These are phyloP conservation scores for Athelia sp. DNA, from an alignment of 1,284 basidiomycete genomes.

Conservation along the genomic window DNA sequence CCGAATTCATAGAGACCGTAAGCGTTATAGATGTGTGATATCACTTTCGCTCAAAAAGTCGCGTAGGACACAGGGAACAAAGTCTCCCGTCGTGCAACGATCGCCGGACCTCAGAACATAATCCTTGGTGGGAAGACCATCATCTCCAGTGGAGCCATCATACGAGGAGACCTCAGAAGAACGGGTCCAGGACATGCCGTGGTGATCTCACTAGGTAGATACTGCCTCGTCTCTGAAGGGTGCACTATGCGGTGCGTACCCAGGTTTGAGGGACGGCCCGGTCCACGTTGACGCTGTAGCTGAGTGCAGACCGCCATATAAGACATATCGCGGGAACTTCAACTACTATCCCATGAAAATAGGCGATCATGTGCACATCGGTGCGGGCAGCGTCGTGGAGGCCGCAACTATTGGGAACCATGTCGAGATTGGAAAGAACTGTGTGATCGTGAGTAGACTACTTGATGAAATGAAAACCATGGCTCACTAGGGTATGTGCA, in stretches of 20 bases:
- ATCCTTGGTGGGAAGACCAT: slow-evolving; percentile 97
- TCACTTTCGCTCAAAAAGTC: not conserved
- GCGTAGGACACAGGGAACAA: slow-evolving; percentile 81
- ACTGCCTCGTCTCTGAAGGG: slow-evolving; percentile 87
- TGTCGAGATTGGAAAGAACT: slow-evolving; percentile 93
- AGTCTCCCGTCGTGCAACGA: slow-evolving; percentile 90
- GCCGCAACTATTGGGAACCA: slow-evolving; percentile 93
- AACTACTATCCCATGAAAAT: slow-evolving; percentile 99
- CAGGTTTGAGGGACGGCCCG: not conserved
- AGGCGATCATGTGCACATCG: slow-evolving; percentile 93
- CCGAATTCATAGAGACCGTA: slow-evolving; percentile 81
- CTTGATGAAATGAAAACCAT: not conserved
- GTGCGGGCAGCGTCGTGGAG: slow-evolving; percentile 83
- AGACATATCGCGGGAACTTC: slow-evolving; percentile 87
- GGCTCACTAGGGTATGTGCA: not conserved
- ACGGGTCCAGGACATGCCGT: slow-evolving; percentile 87
- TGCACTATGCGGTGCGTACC: slow-evolving; percentile 77
- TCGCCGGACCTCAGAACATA: slow-evolving; percentile 94
- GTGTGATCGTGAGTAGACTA: slow-evolving; percentile 73
- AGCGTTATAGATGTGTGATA: not conserved
- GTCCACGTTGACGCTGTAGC: slow-evolving; percentile 2
- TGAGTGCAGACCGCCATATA: slow-evolving; percentile 69
- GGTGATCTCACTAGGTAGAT: slow-evolving; percentile 88
- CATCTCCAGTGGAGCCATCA: slow-evolving; percentile 83
- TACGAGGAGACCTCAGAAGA: slow-evolving; percentile 84